Evolutionary conservation across 2,329 filamentous ascomycete species (phyloP).

Genomic region (Neopestalotiopsis sp.): DNA sequence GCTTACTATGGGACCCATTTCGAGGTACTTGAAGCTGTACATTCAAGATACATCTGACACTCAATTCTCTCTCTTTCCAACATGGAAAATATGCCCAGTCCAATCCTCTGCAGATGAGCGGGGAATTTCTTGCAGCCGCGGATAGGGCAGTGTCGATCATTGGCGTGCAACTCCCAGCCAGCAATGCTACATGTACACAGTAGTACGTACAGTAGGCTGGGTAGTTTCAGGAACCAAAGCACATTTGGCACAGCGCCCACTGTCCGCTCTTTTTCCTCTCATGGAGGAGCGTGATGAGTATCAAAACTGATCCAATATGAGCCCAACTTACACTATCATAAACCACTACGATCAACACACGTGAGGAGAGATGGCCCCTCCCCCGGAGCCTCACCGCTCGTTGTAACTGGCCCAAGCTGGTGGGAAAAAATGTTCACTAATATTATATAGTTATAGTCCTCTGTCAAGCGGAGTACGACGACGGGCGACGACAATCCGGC

Average conservation of each 20-base stretch:
- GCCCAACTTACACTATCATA: no score
- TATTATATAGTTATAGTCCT: background rate
- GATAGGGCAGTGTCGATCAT: conserved; percentile 17
- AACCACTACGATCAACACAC: no score
- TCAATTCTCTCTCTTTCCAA: background rate
- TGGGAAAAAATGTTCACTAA: background rate
- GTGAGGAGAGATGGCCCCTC: background rate
- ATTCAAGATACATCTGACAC: background rate
- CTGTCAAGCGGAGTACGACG: background rate
- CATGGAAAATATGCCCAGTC: background rate
- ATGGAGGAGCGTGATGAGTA: background rate
- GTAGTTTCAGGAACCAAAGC: background rate
- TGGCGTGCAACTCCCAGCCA: background rate
- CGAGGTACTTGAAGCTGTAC: background rate
- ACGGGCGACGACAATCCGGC: conserved; percentile 12
- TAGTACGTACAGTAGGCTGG: background rate
- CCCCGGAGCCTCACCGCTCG: background rate
- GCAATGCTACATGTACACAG: background rate
- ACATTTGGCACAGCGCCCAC: background rate
- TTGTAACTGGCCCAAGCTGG: background rate
- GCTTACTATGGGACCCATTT: background rate
- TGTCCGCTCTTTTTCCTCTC: background rate
- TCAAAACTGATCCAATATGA: background rate
- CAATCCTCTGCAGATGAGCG: background rate
- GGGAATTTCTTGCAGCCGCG: conserved; percentile 16